Base-by-base conservation (phyloP, 495 filamentous ascomycete species). In the Peziza echinospora region DNA sequence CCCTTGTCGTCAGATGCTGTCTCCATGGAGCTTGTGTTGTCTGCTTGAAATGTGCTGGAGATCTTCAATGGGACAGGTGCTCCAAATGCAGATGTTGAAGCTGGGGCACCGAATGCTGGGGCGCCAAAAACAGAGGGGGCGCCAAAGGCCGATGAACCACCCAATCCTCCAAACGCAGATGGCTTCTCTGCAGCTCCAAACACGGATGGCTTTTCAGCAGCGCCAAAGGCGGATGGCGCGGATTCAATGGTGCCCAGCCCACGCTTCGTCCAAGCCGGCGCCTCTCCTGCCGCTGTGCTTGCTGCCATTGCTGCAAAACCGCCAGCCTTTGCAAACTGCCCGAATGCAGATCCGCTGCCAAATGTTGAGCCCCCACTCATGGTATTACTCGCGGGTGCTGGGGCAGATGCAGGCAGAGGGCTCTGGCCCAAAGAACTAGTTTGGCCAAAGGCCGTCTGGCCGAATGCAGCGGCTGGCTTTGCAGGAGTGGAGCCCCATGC, bases 21-120 rank as follows among this genome's bases (percentile, higher is more conserved):
- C 11, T 63, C 64, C 10, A 60, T 52, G 17, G 70, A 61, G 28
- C 72, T 70, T 8, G 73, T 67, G 17, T 61, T 62, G 51, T 92
- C 86, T 24, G 68, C 68, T 60, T 89, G 84, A 63, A 94, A 94
- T 11, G 75, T 79, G 39, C 78, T 81, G 2, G 72, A 77, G 19
- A 94, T 67, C 21, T 75, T 73, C 58, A 94, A 93, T 0, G 71
- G 67, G 44, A 62, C 52, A 8, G 65, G 63, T 26, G 66, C 58
- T 13, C 76, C 74, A 58, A 84, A 78, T 10, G 59, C n/a, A n/a
- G n/a, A n/a, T n/a, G n/a, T n/a, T n/a, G n/a, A n/a, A n/a, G n/a
- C n/a, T n/a, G n/a, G n/a, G n/a, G n/a, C n/a, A n/a, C n/a, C n/a
- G n/a, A n/a, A n/a, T n/a, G n/a, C 56, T 57, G 3, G 51, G 53